Percentiles rank a stretch among this genome's conserved stretches.
Conservation (phyloP, 768 basidiomycete species). For the Bullera alba region DNA sequence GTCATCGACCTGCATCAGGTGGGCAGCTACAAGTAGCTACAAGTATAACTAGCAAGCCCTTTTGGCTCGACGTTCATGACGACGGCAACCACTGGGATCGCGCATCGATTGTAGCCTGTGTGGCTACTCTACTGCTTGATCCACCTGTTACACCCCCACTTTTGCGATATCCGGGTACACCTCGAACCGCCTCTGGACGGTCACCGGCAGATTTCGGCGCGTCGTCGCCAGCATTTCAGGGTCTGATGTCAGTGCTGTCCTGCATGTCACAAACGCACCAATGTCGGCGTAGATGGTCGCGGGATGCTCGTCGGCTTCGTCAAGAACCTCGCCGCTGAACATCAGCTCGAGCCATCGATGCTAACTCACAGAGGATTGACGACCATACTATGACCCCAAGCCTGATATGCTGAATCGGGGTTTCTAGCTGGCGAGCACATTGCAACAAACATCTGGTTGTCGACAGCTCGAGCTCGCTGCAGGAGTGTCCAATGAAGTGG, state of each 20-base stretch:
- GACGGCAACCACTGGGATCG: too few species aligned
- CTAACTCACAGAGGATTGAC: slow-evolving; percentile 75
- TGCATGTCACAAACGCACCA: slow-evolving; percentile 53
- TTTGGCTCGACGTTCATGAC: too few species aligned
- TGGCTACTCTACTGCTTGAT: too few species aligned
- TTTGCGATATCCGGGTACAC: slow-evolving; percentile 81
- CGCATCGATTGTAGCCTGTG: too few species aligned
- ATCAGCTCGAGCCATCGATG: neutral
- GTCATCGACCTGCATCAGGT: slow-evolving; percentile 4
- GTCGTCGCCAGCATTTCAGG: slow-evolving; percentile 60
- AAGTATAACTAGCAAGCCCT: too few species aligned
- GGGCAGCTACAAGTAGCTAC: too few species aligned
- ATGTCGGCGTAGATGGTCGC: slow-evolving; percentile 72
- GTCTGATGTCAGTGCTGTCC: slow-evolving; percentile 47
- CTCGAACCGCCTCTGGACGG: slow-evolving; percentile 81
- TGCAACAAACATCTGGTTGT: slow-evolving; percentile 91
- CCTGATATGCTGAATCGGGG: slow-evolving; percentile 73
- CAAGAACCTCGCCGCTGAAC: slow-evolving; percentile 64
- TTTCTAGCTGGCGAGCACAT: slow-evolving; percentile 96
- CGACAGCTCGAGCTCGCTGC: slow-evolving; percentile 77
- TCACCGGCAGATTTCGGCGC: slow-evolving; percentile 82
- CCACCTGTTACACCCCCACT: too few species aligned
- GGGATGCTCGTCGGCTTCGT: slow-evolving; percentile 68
- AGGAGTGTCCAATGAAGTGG: slow-evolving; percentile 94
- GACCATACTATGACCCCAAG: slow-evolving; percentile 72